Evolutionary conservation across 2,329 filamentous ascomycete genomes (phyloP).

Genomic region (Paecilomyces formosus): DNA sequence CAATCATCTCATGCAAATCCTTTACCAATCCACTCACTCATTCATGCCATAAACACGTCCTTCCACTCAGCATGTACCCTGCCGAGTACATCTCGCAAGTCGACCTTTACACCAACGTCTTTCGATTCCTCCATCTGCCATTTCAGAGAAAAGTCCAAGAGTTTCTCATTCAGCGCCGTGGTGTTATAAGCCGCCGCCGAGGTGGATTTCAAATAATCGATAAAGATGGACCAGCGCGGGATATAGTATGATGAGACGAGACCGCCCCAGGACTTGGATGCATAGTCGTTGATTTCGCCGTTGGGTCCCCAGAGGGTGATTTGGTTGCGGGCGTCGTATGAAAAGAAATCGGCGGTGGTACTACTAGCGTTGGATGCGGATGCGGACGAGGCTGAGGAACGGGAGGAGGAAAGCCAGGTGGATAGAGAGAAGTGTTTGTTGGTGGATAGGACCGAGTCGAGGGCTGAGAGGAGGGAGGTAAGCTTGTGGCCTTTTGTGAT

Average conservation of each 20-base stretch:
- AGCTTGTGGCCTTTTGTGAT: slow-evolving; percentile 22
- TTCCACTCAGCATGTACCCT: background rate
- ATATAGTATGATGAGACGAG: slow-evolving; percentile 42
- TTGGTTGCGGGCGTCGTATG: slow-evolving; percentile 44
- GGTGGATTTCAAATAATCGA: slow-evolving; percentile 28
- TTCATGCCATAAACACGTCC: background rate
- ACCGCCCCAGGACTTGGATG: slow-evolving; percentile 43
- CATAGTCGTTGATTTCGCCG: slow-evolving; percentile 45
- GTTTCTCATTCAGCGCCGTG: slow-evolving; percentile 8
- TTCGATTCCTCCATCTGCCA: slow-evolving; percentile 11
- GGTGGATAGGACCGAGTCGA: slow-evolving; percentile 37
- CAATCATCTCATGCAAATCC: background rate
- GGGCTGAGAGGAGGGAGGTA: slow-evolving; percentile 24
- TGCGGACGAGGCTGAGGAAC: slow-evolving; percentile 16
- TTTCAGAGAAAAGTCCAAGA: slow-evolving; percentile 9
- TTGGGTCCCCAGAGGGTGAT: slow-evolving; percentile 45
- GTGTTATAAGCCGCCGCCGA: slow-evolving; percentile 10
- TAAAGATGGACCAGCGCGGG: slow-evolving; percentile 41
- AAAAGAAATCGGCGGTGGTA: slow-evolving; percentile 28
- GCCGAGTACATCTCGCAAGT: background rate
- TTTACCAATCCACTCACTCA: background rate
- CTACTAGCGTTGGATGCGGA: slow-evolving; percentile 5
- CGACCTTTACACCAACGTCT: background rate
- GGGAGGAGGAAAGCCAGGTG: slow-evolving; percentile 36
- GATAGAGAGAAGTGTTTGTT: slow-evolving; percentile 37